Evolutionary conservation across 78 protist genomes (phyloP), one percentile per base, ranked within the genome.

Genomic region (Cavenderia fasciculata): DNA sequence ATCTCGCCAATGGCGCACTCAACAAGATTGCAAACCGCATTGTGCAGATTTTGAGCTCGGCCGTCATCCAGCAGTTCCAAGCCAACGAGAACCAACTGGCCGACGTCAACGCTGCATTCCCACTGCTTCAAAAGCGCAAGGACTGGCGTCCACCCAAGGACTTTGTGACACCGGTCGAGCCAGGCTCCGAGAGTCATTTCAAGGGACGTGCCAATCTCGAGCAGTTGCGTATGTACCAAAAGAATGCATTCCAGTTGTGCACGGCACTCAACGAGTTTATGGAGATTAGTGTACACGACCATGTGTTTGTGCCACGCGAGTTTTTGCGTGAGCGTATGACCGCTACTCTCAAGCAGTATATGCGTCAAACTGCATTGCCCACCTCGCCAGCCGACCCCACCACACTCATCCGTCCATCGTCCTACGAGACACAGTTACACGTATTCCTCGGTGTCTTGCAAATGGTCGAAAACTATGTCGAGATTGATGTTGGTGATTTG

Each of bases 81-180:
- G 33, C 52, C 59, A 49, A 66, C 12, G 77, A 73, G 18, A 38
- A 29, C 8, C 94, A 89, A 56, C 51, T 89, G 82, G 72, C 79
- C 5, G 94, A 89, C 54, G 87, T 74, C 29, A 89, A 89, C 56
- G 86, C 88, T 2, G 86, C 95, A 2, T 76, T 59, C 82, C 68
- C 86, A 54, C 14, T 93, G 31, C 57, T 72, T 40, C 85, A 86
- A 76, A 82, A 93, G 84, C 72, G 63, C 10, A 69, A 72, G 33
- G 95, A 85, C 23, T 93, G 91, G 87, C 74, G 77, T 27, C 86
- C 86, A 63, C 95, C 95, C n/a, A 93, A 93, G 63, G 93, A 93
- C 69, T 93, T 72, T 65, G 86, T 72, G 2, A 74, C 92, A 23
- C 95, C 95, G 4, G 57, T 61, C 29, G 90, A 71, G 29, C 94